Evolutionary conservation across 2,329 filamentous ascomycete genomes (phyloP), one percentile per base, ranked within the genome.

Genomic region (Colletotrichum filicis): DNA sequence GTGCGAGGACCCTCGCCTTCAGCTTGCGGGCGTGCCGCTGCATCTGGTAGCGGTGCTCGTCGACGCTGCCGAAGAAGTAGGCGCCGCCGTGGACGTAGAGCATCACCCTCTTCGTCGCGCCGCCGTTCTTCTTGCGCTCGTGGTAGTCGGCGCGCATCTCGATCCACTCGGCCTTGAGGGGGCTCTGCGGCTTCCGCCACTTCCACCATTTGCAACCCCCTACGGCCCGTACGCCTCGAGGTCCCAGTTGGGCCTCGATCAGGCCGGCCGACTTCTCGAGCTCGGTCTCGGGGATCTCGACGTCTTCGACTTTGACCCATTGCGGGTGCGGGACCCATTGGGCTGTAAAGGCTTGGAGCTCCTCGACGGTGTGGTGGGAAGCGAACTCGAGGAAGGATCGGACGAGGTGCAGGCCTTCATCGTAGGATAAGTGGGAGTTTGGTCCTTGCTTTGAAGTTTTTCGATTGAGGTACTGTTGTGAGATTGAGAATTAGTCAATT

Each of bases 1-100:
- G 93, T 28, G 96, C 95, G 81, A 98, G 91, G 8, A 98, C 93
- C 68, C 95, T 89, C 22, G 95, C 96, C 82, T 97, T 95, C 74
- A 99, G 88, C 84, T 98, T 98, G 66, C 97, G 90, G 32, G 97
- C 97, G 87, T 98, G 95, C 61, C 96, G 90, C 83, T 99, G 97
- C 88, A 99, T 92, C 87, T 98, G 96, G 83, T 98, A 98, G n/a
- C 97, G 92, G 85, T 98, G 97, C 82, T 97, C 95, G 79, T 98
- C 95, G 49, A 98, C 92, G 77, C 95, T 97, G 16, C 97, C 96
- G 80, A 99, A 98, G 83, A 92, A 99, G 83, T 98, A 98, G 24
- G 94, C 96, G 7, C 96, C 96, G 16, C 97, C 97, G 79, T 98
- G 97, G 26, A 98, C 87, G 82, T 98, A 98, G 28, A 99, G 86